These are phyloP conservation scores for Calocera cornea DNA, from an alignment of 768 basidiomycete species.

Conservation along the genomic window DNA sequence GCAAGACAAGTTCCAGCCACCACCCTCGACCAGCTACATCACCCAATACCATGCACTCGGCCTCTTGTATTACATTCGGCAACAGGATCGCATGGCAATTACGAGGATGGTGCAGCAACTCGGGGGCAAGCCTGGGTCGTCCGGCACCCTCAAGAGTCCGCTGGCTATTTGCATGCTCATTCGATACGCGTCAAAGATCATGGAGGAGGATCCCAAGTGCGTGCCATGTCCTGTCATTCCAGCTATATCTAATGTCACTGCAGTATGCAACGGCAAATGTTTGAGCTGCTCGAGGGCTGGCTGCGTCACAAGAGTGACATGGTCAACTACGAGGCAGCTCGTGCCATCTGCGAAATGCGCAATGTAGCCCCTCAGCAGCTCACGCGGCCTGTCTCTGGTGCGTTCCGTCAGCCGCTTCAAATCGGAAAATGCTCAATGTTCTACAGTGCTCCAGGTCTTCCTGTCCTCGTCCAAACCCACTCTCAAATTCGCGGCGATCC, in stretches of 20 bases:
- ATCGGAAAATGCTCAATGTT: constrained; percentile 9
- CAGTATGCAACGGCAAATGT: constrained; percentile 83
- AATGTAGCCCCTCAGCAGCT: constrained; percentile 64
- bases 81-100: constrained; percentile 97
- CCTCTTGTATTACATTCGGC: constrained; percentile 82
- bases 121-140: constrained; percentile 71
- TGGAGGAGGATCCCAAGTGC: constrained; percentile 97
- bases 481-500: constrained; percentile 93
- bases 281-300: constrained; percentile 88
- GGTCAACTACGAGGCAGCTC: constrained; percentile 98
- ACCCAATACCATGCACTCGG: constrained; percentile 96
- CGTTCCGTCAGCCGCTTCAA: constrained; percentile 19
- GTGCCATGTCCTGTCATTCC: constrained; percentile 22
- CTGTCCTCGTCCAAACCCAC: constrained; percentile 88
- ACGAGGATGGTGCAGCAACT: constrained; percentile 99
- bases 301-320: constrained; percentile 98
- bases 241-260: constrained; percentile 5
- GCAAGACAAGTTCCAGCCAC: constrained; percentile 54
- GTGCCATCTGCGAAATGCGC: constrained; percentile 94
- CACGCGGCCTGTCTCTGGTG: constrained; percentile 78
- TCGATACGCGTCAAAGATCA: constrained; percentile 94
- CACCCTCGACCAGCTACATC: constrained; percentile 82
- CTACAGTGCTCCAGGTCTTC: constrained; percentile 81
- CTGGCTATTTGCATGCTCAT: constrained; percentile 99
- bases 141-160: constrained; percentile 78